phyloP scores from a whole-genome alignment of 2,329 filamentous ascomycete species.

The Curvularia spicifera region DNA sequence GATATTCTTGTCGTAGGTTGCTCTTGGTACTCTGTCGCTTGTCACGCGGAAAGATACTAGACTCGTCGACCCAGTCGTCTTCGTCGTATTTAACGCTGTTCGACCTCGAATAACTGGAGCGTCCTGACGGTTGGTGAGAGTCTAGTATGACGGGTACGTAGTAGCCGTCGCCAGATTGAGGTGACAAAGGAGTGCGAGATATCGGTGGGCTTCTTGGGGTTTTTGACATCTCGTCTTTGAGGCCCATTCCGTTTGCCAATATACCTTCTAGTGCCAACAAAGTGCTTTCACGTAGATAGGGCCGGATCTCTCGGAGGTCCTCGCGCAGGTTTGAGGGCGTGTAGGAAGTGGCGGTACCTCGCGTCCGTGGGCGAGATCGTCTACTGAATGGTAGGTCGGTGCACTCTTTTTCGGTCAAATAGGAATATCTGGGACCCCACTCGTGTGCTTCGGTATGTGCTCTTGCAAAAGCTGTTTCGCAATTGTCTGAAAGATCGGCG shows the following conservation, averaged over 20 bases:
- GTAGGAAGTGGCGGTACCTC: conserved; percentile 12
- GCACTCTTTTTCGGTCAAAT: conserved; percentile 4
- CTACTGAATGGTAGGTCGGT: conserved; percentile 12
- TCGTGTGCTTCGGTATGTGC: conserved; percentile 16
- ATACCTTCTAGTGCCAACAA: conserved; percentile 13
- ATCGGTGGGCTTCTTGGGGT: not conserved
- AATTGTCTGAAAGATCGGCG: conserved; percentile 26
- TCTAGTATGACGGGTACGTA: conserved; percentile 19
- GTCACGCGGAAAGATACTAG: conserved; percentile 4
- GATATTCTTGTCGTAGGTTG: conserved; percentile 17
- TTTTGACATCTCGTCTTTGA: conserved; percentile 1
- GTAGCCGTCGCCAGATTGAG: conserved; percentile 10
- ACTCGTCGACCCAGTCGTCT: conserved; percentile 16
- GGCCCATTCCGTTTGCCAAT: conserved; percentile 15
- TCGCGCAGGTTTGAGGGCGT: conserved; percentile 13
- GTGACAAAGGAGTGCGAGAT: not conserved
- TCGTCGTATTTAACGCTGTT: conserved; percentile 9
- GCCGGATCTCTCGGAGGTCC: conserved; percentile 16
- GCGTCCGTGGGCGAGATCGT: conserved; percentile 8
- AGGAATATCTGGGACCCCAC: conserved; percentile 14
- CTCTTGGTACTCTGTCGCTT: conserved; percentile 19
- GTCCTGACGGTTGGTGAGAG: conserved; percentile 16
- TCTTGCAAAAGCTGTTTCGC: conserved; percentile 22
- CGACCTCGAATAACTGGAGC: conserved; percentile 21
- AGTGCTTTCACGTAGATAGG: conserved; percentile 13